Conservation (phyloP, 2,329 filamentous ascomycete genomes). For the Xylariaceae sp. region DNA sequence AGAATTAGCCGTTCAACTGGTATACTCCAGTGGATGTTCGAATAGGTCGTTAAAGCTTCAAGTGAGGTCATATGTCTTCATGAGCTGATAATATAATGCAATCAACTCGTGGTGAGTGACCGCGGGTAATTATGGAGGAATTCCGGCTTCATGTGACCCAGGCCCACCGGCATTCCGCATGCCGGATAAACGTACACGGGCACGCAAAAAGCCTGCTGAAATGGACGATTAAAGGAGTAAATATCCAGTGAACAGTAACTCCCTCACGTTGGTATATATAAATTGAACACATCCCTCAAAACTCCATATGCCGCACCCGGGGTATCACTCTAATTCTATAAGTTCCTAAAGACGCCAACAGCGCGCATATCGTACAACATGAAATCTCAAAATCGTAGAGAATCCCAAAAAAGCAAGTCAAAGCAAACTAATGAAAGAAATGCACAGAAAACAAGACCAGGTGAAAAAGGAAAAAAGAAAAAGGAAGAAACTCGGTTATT, state of each 20-base stretch:
- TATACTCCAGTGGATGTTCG: background rate
- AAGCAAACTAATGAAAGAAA: background rate
- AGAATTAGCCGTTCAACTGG: background rate
- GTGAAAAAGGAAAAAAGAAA: background rate
- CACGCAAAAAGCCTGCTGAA: too few relatives aligned
- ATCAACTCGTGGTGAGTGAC: background rate
- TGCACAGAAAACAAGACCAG: background rate
- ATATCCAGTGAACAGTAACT: too few relatives aligned
- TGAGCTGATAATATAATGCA: background rate
- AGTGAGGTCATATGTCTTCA: background rate
- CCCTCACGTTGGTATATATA: too few relatives aligned
- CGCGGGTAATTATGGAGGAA: too few relatives aligned
- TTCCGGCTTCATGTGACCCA: too few relatives aligned
- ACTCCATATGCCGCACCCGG: slow-evolving; percentile 10
- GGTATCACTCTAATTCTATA: slow-evolving; percentile 13
- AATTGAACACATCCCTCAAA: background rate
- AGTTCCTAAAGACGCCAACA: slow-evolving; percentile 5
- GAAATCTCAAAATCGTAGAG: background rate
- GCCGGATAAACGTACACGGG: too few relatives aligned
- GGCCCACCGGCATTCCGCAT: too few relatives aligned
- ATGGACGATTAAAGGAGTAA: too few relatives aligned
- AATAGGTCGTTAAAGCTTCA: background rate
- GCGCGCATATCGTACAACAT: slow-evolving; percentile 12
- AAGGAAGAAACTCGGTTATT: background rate
- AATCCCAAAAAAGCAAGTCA: background rate